A percentile compares a stretch with the other conserved stretches of the same genome.
These are phyloP conservation scores for Coemansia sp. DNA, from an alignment of 371 early-diverging fungal genomes.

Conservation along the genomic window DNA sequence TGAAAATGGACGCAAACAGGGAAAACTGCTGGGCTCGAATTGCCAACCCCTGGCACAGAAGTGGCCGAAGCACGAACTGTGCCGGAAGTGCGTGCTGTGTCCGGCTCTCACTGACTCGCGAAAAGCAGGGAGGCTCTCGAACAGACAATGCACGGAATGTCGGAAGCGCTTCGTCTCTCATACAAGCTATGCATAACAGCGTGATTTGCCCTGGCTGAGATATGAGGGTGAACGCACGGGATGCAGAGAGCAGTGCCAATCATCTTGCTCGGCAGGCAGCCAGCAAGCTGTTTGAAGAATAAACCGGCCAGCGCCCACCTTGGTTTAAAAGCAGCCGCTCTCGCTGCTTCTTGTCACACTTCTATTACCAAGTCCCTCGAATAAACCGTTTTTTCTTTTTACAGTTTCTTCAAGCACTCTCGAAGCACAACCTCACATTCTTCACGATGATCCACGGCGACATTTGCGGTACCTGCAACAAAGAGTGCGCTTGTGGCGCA, in stretches of 20 bases:
- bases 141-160: neutral
- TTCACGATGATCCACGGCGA: neutral
- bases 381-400: too few species aligned
- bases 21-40: too few species aligned
- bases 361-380: too few species aligned
- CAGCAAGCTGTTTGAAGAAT: too few species aligned
- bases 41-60: neutral
- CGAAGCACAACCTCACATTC: too few species aligned
- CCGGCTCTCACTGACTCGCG: conserved; percentile 5
- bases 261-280: neutral
- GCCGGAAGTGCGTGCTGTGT: neutral
- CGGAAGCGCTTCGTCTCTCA: neutral
- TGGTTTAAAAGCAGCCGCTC: neutral
- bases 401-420: too few species aligned
- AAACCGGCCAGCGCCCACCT: neutral
- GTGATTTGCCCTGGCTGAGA: conserved; percentile 3
- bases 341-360: too few species aligned
- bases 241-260: neutral
- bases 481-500: neutral
- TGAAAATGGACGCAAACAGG: too few species aligned
- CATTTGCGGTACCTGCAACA: neutral
- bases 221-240: neutral
- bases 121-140: neutral
- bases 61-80: neutral
- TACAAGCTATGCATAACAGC: conserved; percentile 1